Base-by-base conservation (phyloP, 345 rosid genomes). In the Ceriops decandra region DNA sequence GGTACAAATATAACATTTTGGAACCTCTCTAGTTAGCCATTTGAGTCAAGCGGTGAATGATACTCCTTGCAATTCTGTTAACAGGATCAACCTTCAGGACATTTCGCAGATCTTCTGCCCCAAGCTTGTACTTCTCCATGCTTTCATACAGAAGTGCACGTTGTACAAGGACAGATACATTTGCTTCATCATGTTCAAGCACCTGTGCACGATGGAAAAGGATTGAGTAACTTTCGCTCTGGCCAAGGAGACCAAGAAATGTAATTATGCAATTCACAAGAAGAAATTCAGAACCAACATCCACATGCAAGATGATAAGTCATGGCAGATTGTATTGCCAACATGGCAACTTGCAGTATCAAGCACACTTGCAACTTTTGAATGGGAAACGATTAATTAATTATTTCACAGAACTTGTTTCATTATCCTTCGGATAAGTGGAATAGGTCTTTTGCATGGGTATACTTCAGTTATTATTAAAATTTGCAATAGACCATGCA, bases 41-140 rank as follows among this genome's bases (percentile, higher is more conserved):
- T 81, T 89, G 81, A 63, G 82, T 79, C 82, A 95, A 76, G 64
- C 99, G 99, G 57, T 95, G 97, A 80, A 95, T 70, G 6, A 97
- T 95, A 81, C 99, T 95, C 83, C 93, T 91, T 5, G 99, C 99
- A 58, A 91, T 75, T 80, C 99, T 83, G 77, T 95, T 95, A 30
- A 68, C 69, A 0, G 99, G 97, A 76, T 95, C 99, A 21, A 91
- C 81, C 88, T 85, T 95, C 67, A 95, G 84, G 79, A 95, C 97
- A 63, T 82, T 83, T 82, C 95, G 88, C 77, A 95, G 84, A 75
- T 95, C 99, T 65, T 91, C 99, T 7, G 99, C 99, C 19, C 99
- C 99, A 19, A 91, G 95, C 69, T 79, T 91, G 79, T 95, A 95
- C 80, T 95, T 95, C 79, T 95, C 97, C 99, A 95, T 95, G 71